phyloP scores from a whole-genome alignment of 345 rosid genomes.

The Melaleuca quinquenervia region DNA sequence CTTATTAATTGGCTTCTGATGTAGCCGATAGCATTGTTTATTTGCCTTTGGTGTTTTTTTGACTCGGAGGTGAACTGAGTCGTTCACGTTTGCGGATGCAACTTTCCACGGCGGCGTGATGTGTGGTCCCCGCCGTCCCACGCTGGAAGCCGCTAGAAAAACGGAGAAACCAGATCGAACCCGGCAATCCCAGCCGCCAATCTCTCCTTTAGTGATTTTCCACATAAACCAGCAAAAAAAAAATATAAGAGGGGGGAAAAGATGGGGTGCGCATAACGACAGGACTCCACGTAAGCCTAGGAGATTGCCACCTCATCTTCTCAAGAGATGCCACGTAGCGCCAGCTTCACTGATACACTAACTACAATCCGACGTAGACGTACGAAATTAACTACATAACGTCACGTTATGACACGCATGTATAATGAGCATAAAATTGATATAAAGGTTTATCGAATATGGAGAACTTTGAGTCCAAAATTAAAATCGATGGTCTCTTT shows the following conservation, averaged over 20 bases:
- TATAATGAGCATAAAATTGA: too few species aligned
- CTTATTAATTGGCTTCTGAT: background rate
- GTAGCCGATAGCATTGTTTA: background rate
- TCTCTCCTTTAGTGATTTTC: background rate
- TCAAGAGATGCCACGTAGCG: background rate
- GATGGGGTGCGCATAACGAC: background rate
- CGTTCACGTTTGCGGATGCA: too few species aligned
- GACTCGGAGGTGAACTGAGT: too few species aligned
- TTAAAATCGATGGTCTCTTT: background rate
- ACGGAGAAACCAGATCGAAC: background rate
- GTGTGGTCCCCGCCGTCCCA: background rate
- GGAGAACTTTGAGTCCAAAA: background rate
- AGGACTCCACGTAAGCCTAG: background rate
- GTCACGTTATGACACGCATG: too few species aligned
- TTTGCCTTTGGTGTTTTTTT: too few species aligned
- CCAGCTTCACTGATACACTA: too few species aligned
- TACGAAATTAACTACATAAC: too few species aligned
- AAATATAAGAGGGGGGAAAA: background rate
- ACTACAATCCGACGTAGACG: too few species aligned
- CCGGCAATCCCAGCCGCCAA: background rate
- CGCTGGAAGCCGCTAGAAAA: background rate
- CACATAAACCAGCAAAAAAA: too few species aligned
- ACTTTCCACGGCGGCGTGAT: background rate
- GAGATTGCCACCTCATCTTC: background rate
- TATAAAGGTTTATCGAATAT: too few species aligned